Percentiles rank a stretch among this genome's conserved stretches.
Conservation (phyloP, 257 asterid species). For the Ocimum tenuiflorum region DNA sequence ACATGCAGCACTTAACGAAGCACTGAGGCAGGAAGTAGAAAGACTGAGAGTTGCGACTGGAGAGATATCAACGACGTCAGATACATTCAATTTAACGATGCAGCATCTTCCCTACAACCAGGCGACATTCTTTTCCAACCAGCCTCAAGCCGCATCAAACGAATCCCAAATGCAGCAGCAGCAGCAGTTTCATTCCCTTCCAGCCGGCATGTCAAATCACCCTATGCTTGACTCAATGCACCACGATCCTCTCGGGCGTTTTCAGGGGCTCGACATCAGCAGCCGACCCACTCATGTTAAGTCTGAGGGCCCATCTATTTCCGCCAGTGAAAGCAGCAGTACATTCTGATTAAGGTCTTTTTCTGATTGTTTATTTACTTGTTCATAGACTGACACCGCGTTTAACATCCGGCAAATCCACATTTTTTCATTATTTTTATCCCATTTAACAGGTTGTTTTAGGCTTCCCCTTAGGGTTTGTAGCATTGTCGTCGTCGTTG, state of each 20-base stretch:
- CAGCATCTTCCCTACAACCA: slow-evolving; percentile 62
- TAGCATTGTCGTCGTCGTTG: slow-evolving; percentile 19
- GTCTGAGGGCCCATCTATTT: slow-evolving; percentile 50
- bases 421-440: slow-evolving; percentile 19
- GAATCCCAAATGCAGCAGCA: slow-evolving; percentile 47
- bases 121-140: slow-evolving; percentile 50
- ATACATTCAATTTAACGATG: slow-evolving; percentile 47
- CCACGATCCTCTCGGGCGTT: slow-evolving; percentile 48
- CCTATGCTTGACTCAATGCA: slow-evolving; percentile 32
- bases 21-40: slow-evolving; percentile 81
- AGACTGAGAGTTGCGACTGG: slow-evolving; percentile 77
- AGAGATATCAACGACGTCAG: slow-evolving; percentile 55
- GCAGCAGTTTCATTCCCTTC: slow-evolving; percentile 56
- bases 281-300: slow-evolving; percentile 45
- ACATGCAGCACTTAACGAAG: slow-evolving; percentile 71
- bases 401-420: slow-evolving; percentile 29
- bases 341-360: slow-evolving; percentile 41
- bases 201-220: slow-evolving; percentile 45
- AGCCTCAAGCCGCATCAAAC: slow-evolving; percentile 33
- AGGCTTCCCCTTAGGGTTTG: slow-evolving; percentile 19
- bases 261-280: slow-evolving; percentile 60
- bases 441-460: slow-evolving; percentile 19
- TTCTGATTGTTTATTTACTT: slow-evolving; percentile 28
- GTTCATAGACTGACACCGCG: slow-evolving; percentile 54
- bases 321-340: slow-evolving; percentile 63